Base-by-base conservation (phyloP, 306 rosid species). In the Castanea sativa region DNA sequence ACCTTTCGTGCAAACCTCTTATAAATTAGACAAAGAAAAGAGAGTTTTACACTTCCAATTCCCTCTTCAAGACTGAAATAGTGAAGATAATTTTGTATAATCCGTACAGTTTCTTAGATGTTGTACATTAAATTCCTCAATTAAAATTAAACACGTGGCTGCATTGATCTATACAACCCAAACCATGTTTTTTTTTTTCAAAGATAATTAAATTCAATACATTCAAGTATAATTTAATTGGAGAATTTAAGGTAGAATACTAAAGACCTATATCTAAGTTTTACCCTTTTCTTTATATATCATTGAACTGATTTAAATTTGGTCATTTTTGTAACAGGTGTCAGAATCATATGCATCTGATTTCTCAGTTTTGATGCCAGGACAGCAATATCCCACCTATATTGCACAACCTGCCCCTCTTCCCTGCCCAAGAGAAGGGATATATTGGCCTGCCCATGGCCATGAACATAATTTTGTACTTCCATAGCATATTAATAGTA, bases 321-420 rank as follows among this genome's bases (percentile, higher is more conserved):
- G 58, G 21, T 78, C 19, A 10, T 38, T 6, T 78, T 43, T 76
- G 71, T 61, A 9, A 45, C 89, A 93, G 98, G 92, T 88, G 73
- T 1, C 88, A 67, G 19, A 83, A 57, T 80, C 85, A 18, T 90
- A 84, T 81, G 92, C 89, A 12, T 73, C 85, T 5, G 98, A 93
- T 83, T 84, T 92, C 59, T 88, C 96, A 65, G 96, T 94, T 5
- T 67, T 94, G 90, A 94, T 94, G 98, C 98, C 98, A 30, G 98
- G 98, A 30, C 93, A 92, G 88, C 87, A 88, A 30, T 86, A 85
- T 80, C 98, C 98, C 16, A 90, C 94, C 73, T 89, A 82, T 85
- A 87, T 94, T 19, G 98, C 98, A 2, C 94, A 90, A 29, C 94
- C 97, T 69, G 92, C 98, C 74, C 98, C 98, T 76, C 84, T 94